Conservation (phyloP, 164 flowering plant species). For the Platanus orientalis region DNA sequence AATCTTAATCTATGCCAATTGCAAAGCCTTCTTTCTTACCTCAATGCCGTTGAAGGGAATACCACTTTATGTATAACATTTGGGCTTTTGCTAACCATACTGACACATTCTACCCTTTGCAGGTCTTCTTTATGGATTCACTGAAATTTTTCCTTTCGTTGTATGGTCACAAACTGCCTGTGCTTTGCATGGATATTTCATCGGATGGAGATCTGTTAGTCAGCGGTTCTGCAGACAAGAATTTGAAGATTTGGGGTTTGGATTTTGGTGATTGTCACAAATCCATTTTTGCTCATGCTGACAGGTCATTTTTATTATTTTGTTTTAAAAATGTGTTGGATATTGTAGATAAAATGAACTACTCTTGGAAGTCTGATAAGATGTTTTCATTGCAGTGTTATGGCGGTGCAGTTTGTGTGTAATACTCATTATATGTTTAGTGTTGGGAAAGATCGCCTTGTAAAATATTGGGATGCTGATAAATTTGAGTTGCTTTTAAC, state of each 20-base stretch:
- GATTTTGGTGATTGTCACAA: conserved; percentile 98
- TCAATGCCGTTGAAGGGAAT: too few species aligned
- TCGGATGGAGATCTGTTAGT: conserved; percentile 88
- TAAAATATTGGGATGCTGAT: conserved; percentile 99
- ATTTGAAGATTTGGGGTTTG: conserved; percentile 96
- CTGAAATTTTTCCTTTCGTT: conserved; percentile 66
- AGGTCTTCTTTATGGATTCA: conserved; percentile 83
- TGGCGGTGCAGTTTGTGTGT: conserved; percentile 82
- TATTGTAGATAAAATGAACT: not conserved
- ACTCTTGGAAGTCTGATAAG: conserved; percentile 10
- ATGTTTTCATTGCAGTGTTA: conserved; percentile 59
- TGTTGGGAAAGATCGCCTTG: conserved; percentile 85
- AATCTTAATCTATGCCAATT: not conserved
- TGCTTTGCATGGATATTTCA: conserved; percentile 88
- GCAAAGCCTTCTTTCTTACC: too few species aligned
- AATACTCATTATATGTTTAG: conserved; percentile 94
- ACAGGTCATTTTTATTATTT: conserved; percentile 47
- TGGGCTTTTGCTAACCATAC: not conserved
- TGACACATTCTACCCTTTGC: conserved; percentile 20
- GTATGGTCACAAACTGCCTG: conserved; percentile 91
- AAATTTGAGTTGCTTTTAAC: conserved; percentile 94
- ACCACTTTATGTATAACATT: not conserved
- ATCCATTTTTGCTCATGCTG: conserved; percentile 92
- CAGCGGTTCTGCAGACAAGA: conserved; percentile 93
- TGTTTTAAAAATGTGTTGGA: not conserved